These are phyloP conservation scores for Leccinum griseonigrum DNA, from an alignment of 1,284 basidiomycete species.

Conservation along the genomic window DNA sequence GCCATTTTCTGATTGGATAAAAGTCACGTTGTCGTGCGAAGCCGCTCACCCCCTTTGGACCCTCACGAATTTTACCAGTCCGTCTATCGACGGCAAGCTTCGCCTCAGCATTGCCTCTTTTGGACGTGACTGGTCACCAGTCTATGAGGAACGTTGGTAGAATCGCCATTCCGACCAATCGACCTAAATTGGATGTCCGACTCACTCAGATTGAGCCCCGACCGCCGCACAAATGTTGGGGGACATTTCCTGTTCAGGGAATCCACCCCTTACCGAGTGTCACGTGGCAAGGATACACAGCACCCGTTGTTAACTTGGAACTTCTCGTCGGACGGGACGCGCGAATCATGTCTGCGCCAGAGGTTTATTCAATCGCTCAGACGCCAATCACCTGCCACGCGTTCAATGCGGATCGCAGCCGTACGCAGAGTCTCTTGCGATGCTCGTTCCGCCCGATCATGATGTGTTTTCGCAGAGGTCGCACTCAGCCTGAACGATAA, in stretches of 20 bases:
- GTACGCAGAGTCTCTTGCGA: constrained; percentile 46
- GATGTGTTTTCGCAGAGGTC: constrained; percentile 59
- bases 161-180: no score
- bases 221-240: no score
- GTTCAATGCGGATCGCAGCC: constrained; percentile 87
- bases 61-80: neutral
- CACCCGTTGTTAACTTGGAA: neutral
- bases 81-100: neutral
- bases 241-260: no score
- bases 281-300: neutral
- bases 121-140: no score
- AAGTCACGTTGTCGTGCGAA: neutral
- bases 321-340: constrained; percentile 2
- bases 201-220: no score
- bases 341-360: constrained; percentile 63
- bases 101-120: no score
- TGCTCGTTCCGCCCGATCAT: constrained; percentile 4
- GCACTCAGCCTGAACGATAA: constrained; percentile 91
- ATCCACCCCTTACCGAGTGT: neutral
- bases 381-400: constrained; percentile 88
- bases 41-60: neutral
- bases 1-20: neutral
- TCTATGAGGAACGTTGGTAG: no score
- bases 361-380: constrained; percentile 78
- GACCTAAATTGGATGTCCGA: no score